phyloP scores from a whole-genome alignment of 2,329 filamentous ascomycete genomes.

The Chaetothyriales sp. region DNA sequence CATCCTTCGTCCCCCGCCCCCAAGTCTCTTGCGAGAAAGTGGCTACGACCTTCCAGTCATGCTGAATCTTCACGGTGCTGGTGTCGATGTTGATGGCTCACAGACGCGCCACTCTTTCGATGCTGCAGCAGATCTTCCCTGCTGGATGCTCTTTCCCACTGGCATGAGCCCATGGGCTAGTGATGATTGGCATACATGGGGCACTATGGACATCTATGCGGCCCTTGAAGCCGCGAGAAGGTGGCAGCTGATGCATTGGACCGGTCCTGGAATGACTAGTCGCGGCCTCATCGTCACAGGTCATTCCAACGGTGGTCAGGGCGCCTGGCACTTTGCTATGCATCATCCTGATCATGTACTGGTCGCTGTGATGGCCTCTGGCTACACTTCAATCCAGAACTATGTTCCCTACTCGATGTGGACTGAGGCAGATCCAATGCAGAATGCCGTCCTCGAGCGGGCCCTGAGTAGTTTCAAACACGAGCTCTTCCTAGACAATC shows the following conservation, averaged over 20 bases:
- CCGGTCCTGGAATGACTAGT: conserved; percentile 30
- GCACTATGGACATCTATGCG: conserved; percentile 40
- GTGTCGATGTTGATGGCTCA: conserved; percentile 37
- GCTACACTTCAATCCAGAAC: conserved; percentile 43
- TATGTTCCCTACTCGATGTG: conserved; percentile 45
- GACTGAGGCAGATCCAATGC: conserved; percentile 38
- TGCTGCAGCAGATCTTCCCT: conserved; percentile 35
- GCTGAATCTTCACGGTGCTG: conserved; percentile 41
- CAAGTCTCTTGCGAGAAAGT: conserved; percentile 18
- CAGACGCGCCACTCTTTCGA: conserved; percentile 35
- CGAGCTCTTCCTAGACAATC: conserved; percentile 39
- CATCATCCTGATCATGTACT: conserved; percentile 42
- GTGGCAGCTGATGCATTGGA: conserved; percentile 37
- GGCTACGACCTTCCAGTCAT: conserved; percentile 31
- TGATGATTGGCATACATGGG: conserved; percentile 49
- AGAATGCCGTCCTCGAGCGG: conserved; percentile 32
- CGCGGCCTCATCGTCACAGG: conserved; percentile 39
- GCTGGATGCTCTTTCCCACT: conserved; percentile 41
- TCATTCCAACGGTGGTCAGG: conserved; percentile 48
- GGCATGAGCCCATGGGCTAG: conserved; percentile 45
- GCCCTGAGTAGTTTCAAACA: conserved; percentile 39
- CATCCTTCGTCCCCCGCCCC: conserved; percentile 39
- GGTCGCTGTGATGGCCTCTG: conserved; percentile 42
- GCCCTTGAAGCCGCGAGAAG: conserved; percentile 33
- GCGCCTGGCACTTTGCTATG: conserved; percentile 41